Conservation (phyloP, 257 asterid species). For the Solanum chmielewskii region DNA sequence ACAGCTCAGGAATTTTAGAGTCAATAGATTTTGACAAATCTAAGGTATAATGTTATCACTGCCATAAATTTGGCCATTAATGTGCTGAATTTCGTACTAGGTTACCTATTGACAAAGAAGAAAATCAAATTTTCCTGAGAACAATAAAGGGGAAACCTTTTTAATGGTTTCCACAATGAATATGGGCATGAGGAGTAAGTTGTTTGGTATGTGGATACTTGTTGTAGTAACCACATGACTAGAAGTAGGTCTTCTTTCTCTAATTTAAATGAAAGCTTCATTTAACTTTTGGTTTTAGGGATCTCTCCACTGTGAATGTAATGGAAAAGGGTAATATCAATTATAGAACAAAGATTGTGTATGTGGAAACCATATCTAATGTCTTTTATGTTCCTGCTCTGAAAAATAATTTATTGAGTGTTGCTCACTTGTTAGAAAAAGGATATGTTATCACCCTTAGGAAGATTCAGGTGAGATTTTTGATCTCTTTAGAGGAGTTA, state of each 20-base stretch:
- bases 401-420: not conserved
- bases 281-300: not conserved
- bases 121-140: not conserved
- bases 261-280: not conserved
- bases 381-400: no score
- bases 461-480: no score
- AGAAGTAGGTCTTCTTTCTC: not conserved
- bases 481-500: no score
- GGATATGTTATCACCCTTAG: no score
- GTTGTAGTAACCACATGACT: not conserved
- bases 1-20: not conserved
- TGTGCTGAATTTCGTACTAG: not conserved
- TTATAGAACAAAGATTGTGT: not conserved
- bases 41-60: not conserved
- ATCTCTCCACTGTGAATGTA: not conserved
- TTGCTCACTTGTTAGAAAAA: no score
- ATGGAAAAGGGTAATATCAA: not conserved
- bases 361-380: not conserved
- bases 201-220: not conserved
- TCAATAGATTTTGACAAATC: not conserved
- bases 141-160: not conserved
- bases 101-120: not conserved
- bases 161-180: not conserved
- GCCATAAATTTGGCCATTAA: not conserved
- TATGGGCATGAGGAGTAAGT: not conserved